Evolutionary conservation across 2,329 filamentous ascomycete species (phyloP).

Genomic region (Calonectria pauciramosa): DNA sequence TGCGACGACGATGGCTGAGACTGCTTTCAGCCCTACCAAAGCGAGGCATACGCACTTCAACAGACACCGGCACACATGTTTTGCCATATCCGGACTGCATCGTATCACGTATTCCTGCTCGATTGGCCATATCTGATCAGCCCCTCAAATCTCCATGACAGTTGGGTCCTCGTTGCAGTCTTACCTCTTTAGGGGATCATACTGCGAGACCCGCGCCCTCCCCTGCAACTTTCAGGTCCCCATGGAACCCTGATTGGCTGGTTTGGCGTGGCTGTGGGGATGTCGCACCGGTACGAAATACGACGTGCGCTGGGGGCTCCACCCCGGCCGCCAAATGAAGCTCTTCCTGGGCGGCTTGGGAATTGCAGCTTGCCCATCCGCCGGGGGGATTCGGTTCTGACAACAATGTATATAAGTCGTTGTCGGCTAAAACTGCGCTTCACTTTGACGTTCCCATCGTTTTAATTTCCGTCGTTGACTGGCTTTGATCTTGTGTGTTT

Average conservation of each 20-base stretch:
- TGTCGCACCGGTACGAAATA: constrained; percentile 25
- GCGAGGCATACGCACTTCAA: constrained; percentile 2
- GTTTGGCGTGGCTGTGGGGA: not conserved
- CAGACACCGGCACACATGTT: not conserved
- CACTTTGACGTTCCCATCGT: not conserved
- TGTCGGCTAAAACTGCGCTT: not conserved
- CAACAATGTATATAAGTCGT: constrained; percentile 20
- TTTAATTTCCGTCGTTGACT: not conserved
- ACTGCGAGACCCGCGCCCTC: constrained; percentile 17
- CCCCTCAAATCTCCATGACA: not conserved
- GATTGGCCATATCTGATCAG: constrained; percentile 22
- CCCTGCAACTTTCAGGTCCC: not conserved
- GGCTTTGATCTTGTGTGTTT: not conserved
- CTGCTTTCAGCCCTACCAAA: constrained; percentile 8
- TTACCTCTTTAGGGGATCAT: constrained; percentile 25
- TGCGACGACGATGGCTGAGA: not conserved
- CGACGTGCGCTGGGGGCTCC: constrained; percentile 9
- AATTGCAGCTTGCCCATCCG: constrained; percentile 18
- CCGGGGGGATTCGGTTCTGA: not conserved
- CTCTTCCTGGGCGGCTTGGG: constrained; percentile 1
- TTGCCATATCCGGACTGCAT: constrained; percentile 19
- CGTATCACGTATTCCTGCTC: constrained; percentile 17
- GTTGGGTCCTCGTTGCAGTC: not conserved
- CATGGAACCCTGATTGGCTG: not conserved
- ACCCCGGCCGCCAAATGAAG: constrained; percentile 19